Evolutionary conservation across 805 yeast genomes (phyloP).

Genomic region (Candida nanaspora): DNA sequence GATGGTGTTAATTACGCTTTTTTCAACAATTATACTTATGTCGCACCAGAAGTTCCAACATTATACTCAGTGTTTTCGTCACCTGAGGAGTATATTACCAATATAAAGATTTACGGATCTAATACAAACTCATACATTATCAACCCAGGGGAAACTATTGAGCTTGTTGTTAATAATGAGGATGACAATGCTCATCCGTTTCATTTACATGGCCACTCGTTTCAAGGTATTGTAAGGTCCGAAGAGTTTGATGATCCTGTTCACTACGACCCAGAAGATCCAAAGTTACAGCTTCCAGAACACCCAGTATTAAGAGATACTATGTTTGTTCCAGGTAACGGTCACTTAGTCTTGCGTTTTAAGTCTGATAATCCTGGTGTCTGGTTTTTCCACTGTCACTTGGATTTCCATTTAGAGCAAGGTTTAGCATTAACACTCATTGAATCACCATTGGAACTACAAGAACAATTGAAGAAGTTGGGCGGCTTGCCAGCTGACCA

Average conservation of each 20-base stretch:
- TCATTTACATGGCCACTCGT: constrained; percentile 90
- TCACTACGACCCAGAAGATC: constrained; percentile 31
- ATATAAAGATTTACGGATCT: constrained; percentile 64
- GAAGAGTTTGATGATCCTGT: constrained; percentile 44
- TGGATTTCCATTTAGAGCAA: constrained; percentile 80
- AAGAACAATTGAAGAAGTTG: constrained; percentile 24
- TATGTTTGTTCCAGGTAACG: constrained; percentile 57
- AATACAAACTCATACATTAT: constrained; percentile 60
- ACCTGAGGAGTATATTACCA: constrained; percentile 44
- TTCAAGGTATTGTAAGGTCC: constrained; percentile 73
- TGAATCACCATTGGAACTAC: constrained; percentile 58
- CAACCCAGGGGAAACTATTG: constrained; percentile 56
- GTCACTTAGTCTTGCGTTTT: constrained; percentile 64
- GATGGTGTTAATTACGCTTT: constrained; percentile 75
- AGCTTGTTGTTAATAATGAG: constrained; percentile 67
- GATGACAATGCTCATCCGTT: constrained; percentile 93
- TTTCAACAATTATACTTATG: constrained; percentile 60
- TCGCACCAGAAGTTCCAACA: constrained; percentile 66
- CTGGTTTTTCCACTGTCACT: constrained; percentile 92
- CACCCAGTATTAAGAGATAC: constrained; percentile 68
- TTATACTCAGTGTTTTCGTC: constrained; percentile 55
- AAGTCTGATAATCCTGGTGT: constrained; percentile 86
- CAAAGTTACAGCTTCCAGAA: constrained; percentile 34
- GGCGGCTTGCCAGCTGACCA: constrained; percentile 38
- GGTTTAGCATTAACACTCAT: constrained; percentile 68